Evolutionary conservation across 257 asterid species (phyloP), one percentile per base, ranked within the genome.

Genomic region (Eustoma russellianum): DNA sequence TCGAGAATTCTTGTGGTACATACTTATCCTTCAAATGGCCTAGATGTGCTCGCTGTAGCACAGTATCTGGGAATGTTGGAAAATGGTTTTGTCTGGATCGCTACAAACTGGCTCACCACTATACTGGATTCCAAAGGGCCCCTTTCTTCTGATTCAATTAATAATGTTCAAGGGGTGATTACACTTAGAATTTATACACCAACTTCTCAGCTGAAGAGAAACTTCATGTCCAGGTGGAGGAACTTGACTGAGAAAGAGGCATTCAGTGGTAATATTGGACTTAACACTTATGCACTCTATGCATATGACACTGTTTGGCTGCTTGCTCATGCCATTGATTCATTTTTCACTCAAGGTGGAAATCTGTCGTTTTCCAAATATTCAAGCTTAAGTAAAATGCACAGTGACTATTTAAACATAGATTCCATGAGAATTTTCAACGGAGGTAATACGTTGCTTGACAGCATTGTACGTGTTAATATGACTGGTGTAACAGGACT

Each of bases 281-380:
- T 78, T 56, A 77, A 53, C 48, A 54, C 79, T 4, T 73, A 41
- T 53, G 89, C 64, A 5, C 54, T 78, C 0, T 80, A 78, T 51
- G 89, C 94, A 2, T 83, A 83, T 35, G 89, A 83, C 55, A 74
- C 84, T 7, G 80, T 80, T 65, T 83, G 94, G 94, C 48, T 76
- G 44, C 69, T 83, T 61, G 86, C 94, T 63, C 74, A 38, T 35
- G 93, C 93, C 55, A 59, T 83, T 18, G 67, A 80, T 33, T 54
- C 66, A 16, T 80, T 80, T 67, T 66, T 80, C 30, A 61, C 67
- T 11, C 46, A 7, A 4, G 78, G 70, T 8, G 80, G 80, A 5
- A 70, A 65, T 15, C 54, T 76, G 15, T 78, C 86, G 8, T 83
- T 83, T 65, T 51, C 86, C 0, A 43, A 56, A 55, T 59, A 78